phyloP scores from a whole-genome alignment of 2,329 filamentous ascomycete species.

The Aphanocladium album region DNA sequence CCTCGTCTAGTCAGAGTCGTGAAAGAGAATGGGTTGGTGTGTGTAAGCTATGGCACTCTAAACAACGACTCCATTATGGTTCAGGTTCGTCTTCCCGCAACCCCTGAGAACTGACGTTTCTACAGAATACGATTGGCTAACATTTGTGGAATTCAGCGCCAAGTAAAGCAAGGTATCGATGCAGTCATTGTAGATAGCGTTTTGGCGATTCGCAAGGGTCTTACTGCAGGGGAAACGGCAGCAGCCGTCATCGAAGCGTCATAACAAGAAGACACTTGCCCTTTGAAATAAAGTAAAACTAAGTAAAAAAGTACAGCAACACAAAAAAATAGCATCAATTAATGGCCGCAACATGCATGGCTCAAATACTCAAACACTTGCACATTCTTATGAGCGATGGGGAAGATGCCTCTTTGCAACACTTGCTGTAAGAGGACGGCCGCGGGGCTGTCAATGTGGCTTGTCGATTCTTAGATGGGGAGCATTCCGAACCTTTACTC shows the following conservation, averaged over 20 bases:
- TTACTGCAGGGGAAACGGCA: conserved; percentile 46
- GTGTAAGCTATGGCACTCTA: conserved; percentile 84
- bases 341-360: not conserved
- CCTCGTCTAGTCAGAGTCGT: conserved; percentile 87
- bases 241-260: not conserved
- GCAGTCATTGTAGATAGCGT: conserved; percentile 97
- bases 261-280: not conserved
- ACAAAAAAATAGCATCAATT: not conserved
- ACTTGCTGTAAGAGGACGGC: no score
- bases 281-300: not conserved
- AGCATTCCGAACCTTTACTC: no score
- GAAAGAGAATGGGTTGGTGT: conserved; percentile 89
- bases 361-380: no score
- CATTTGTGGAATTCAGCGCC: conserved; percentile 47
- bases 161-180: conserved; percentile 94
- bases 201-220: conserved; percentile 82
- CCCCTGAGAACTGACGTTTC: not conserved
- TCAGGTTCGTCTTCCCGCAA: conserved; percentile 50
- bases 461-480: no score
- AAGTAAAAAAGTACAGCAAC: not conserved
- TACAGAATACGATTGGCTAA: not conserved
- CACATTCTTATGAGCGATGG: no score
- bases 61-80: conserved; percentile 88
- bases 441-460: no score
- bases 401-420: no score